Base-by-base conservation (phyloP, 2,329 filamentous ascomycete species). In the Raffaelea deltoideospora region DNA sequence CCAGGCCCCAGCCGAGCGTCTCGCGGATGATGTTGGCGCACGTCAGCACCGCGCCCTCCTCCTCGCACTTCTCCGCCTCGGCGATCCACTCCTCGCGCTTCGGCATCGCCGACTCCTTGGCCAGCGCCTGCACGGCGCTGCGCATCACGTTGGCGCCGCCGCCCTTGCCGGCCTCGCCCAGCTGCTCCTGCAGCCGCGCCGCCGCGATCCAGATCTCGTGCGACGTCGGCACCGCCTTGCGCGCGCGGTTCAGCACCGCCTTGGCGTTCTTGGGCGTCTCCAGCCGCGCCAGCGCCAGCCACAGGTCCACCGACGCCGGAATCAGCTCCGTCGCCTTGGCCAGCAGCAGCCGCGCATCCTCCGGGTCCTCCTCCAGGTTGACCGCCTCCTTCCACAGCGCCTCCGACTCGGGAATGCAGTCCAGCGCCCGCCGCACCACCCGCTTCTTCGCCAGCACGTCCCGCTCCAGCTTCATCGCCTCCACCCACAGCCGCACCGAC, bases 311-410 rank as follows among this genome's bases (percentile, higher is more conserved):
- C 1, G 88, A 94, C 7, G 92, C 66, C 0, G 88, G 88, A 38
- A 98, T 93, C 40, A 95, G 80, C 49, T 98, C 87, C 0, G 87
- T 93, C 1, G 92, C 92, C 59, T 95, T 95, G 33, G 86, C 87
- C 33, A 98, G 72, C 37, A 98, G 67, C 38, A 98, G 64, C 43
- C 79, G 78, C 5, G 92, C 92, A 60, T 95, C 86, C 22, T 79
- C 80, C 0, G 81, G 73, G 47, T 94, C 80, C 50, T 95, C 88
- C 52, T 96, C 90, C 38, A 96, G 63, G 48, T 96, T 96, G 43
- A 98, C 88, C 5, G 88, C 80, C 53, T 92, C 86, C 54, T 96
- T 98, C 90, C 90, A 98, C n/a, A 98, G 70, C 30, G 83, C 79
- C 33, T 96, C 90, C 0, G 88, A 96, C 51, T 94, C 85, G 1